A percentile compares a stretch with the other conserved stretches of the same genome.
phyloP scores from a whole-genome alignment of 139 green algal species.

The Trebouxia sp. region DNA sequence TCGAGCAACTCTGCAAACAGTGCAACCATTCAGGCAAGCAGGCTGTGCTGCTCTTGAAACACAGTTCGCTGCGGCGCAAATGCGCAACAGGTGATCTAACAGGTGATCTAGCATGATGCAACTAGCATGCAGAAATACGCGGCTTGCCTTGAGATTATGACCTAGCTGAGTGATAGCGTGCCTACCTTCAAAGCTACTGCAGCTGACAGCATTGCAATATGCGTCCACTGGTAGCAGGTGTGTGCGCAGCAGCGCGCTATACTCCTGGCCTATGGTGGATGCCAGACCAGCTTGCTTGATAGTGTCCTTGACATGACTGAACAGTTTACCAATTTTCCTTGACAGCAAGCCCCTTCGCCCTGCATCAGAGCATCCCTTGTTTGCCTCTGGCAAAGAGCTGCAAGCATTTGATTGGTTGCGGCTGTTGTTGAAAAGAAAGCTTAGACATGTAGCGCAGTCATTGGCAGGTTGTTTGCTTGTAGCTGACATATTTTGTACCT shows the following conservation, averaged over 20 bases:
- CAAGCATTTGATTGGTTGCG: too few relatives aligned
- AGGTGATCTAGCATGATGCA: not conserved
- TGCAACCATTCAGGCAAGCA: not conserved
- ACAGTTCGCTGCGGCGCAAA: not conserved
- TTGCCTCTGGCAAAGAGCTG: too few relatives aligned
- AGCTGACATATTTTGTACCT: slow-evolving; percentile 2
- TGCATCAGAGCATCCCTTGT: not conserved
- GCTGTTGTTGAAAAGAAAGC: too few relatives aligned
- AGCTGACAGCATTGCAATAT: slow-evolving; percentile 37
- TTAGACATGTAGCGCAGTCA: too few relatives aligned
- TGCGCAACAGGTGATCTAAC: not conserved
- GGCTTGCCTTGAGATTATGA: too few relatives aligned
- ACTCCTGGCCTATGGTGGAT: slow-evolving; percentile 42
- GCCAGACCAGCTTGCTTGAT: slow-evolving; percentile 29
- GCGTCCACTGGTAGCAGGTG: slow-evolving; percentile 38
- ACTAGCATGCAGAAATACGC: too few relatives aligned
- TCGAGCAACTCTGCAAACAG: slow-evolving; percentile 34
- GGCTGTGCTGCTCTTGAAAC: not conserved
- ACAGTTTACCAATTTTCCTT: slow-evolving; percentile 36
- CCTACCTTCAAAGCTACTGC: slow-evolving; percentile 36
- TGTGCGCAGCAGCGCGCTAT: slow-evolving; percentile 39
- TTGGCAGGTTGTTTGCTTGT: too few relatives aligned
- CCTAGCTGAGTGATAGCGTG: not conserved
- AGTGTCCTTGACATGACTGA: slow-evolving; percentile 45
- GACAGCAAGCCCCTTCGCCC: slow-evolving; percentile 39